Base-by-base conservation (phyloP, 129 eudicot genomes). In the Heracleum sosnowskyi region DNA sequence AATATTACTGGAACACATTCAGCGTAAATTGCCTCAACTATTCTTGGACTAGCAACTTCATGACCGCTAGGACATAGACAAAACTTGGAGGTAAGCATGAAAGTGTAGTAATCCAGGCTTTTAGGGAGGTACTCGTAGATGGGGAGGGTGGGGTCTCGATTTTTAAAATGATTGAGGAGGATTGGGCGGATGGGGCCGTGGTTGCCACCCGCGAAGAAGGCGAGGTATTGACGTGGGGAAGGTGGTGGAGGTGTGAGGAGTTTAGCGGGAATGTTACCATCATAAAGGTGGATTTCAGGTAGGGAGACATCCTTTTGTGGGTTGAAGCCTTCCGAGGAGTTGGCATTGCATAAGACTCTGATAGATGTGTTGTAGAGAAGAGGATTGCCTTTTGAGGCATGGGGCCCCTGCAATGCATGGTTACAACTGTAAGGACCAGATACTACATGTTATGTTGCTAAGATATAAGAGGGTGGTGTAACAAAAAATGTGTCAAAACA, bases 11-110 rank as follows among this genome's bases (percentile, higher is more conserved):
- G 98, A 34, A 89, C 84, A 47, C 97, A 94, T 83, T 90, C 97
- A 0, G 97, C 85, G 37, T 94, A 94, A 84, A 94, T 81, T 34
- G 98, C 85, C 81, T 94, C 98, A 7, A 88, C 90, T 18, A 94
- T 87, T 79, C 97, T 91, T 22, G 98, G 98, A 57, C 98, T 94
- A 26, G 98, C 98, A 28, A 94, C 98, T 80, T 94, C 98, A 31
- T 94, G 83, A 5, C 98, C 98, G 73, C 98, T 91, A 16, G 98
- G 98, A 69, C 98, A 94, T 22, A 94, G 81, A 81, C 98, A 94
- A 63, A 81, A 94, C 82, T 83, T 91, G 74, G 98, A 90, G 72
- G 79, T 79, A 47, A 88, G 78, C 93, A 94, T 87, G 49, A 84
- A 80, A 22, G 85, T 57, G 76, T 82, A 86, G 83, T 94, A 94